Conservation (phyloP, 441 rosid species). For the Macaranga tanarius region DNA sequence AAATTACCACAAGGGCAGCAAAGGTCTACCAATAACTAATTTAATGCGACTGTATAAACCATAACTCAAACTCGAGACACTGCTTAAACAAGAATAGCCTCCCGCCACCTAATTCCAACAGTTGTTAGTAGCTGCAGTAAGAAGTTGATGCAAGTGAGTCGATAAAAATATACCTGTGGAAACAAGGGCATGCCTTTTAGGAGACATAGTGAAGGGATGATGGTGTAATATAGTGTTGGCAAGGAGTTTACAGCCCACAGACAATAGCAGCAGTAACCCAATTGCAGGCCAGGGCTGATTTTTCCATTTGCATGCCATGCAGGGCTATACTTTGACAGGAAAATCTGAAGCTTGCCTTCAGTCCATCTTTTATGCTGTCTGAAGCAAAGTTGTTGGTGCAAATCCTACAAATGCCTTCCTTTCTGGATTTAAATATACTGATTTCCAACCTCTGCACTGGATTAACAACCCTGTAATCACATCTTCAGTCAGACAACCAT, state of each 20-base stretch:
- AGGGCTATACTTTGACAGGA: slow-evolving; percentile 57
- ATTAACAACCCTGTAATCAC: slow-evolving; percentile 72
- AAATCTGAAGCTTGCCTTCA: slow-evolving; percentile 59
- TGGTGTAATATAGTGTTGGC: slow-evolving; percentile 43
- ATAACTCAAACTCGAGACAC: no score
- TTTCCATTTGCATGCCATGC: slow-evolving; percentile 46
- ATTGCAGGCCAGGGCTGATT: slow-evolving; percentile 44
- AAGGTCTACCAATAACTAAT: no score
- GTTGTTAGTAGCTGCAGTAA: no score
- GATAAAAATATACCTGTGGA: slow-evolving; percentile 44
- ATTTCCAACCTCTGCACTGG: slow-evolving; percentile 70
- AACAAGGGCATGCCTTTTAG: slow-evolving; percentile 54
- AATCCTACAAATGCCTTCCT: slow-evolving; percentile 59
- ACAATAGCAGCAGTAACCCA: slow-evolving; percentile 40
- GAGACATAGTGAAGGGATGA: slow-evolving; percentile 56
- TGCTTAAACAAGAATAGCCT: no score
- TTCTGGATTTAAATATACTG: slow-evolving; percentile 55
- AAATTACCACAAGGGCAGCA: no score
- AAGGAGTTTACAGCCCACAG: slow-evolving; percentile 59
- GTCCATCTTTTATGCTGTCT: slow-evolving; percentile 83
- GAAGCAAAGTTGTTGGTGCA: slow-evolving; percentile 51
- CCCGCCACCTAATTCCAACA: no score
- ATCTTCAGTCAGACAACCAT: slow-evolving; percentile 73
- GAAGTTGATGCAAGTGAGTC: no score
- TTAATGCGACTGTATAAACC: no score